Percentiles rank a stretch among this genome's conserved stretches.
Evolutionary conservation across 2,329 filamentous ascomycete species (phyloP).

Genomic region (Colletotrichum graminicola): DNA sequence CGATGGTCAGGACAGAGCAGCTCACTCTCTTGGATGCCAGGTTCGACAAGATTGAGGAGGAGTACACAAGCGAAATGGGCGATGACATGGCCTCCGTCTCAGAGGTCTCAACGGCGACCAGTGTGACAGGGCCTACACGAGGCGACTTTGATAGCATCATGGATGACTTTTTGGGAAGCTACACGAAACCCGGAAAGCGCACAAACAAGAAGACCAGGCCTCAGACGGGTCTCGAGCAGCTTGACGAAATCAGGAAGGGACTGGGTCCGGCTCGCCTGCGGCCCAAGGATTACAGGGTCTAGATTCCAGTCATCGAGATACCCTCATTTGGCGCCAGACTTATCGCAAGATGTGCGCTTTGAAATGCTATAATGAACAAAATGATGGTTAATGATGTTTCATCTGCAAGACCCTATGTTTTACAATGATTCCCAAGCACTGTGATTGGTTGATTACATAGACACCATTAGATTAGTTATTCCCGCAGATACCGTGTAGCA

Average conservation of each 20-base stretch:
- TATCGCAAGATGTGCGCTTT: slow-evolving; percentile 13
- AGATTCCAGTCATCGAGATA: slow-evolving; percentile 29
- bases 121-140: slow-evolving; percentile 75
- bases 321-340: slow-evolving; percentile 32
- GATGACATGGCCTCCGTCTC: slow-evolving; percentile 69
- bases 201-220: slow-evolving; percentile 83
- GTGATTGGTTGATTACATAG: neutral
- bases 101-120: slow-evolving; percentile 72
- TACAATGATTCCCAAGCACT: neutral
- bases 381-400: slow-evolving; percentile 11
- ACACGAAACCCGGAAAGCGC: slow-evolving; percentile 79
- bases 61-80: slow-evolving; percentile 68
- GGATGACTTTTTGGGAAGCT: slow-evolving; percentile 89
- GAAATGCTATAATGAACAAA: slow-evolving; percentile 35
- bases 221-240: slow-evolving; percentile 84
- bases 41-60: slow-evolving; percentile 91
- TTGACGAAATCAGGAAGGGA: slow-evolving; percentile 88
- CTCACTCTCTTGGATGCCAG: slow-evolving; percentile 86
- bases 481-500: too few relatives aligned
- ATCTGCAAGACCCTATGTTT: neutral
- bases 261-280: slow-evolving; percentile 80
- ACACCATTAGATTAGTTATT: too few relatives aligned
- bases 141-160: slow-evolving; percentile 90
- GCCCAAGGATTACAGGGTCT: slow-evolving; percentile 21
- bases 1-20: slow-evolving; percentile 88